Percentiles rank a stretch among this genome's conserved stretches.
These are phyloP conservation scores for Xerocomellus intermedius DNA, from an alignment of 768 basidiomycete genomes.

Conservation along the genomic window DNA sequence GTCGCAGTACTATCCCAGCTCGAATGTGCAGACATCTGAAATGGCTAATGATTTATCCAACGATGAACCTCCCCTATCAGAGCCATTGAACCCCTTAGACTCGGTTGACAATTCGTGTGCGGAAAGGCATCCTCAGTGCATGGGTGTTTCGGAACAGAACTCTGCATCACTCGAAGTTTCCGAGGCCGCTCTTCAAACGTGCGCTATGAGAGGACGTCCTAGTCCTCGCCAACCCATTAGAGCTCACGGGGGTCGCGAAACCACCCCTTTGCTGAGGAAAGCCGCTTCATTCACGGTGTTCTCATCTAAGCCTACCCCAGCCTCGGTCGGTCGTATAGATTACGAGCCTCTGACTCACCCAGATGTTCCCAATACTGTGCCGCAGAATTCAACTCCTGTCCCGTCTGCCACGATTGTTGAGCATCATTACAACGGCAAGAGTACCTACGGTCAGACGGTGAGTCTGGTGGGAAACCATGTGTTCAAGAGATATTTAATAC, in stretches of 20 bases:
- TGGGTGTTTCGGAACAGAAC: background rate
- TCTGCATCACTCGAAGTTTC: constrained; percentile 10
- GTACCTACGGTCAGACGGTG: constrained; percentile 74
- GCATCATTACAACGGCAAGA: constrained; percentile 48
- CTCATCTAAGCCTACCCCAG: constrained; percentile 1
- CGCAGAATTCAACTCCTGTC: constrained; percentile 3
- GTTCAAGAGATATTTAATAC: background rate
- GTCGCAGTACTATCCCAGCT: constrained; percentile 64
- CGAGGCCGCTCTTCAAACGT: constrained; percentile 22
- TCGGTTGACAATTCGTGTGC: background rate
- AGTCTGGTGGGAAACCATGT: constrained; percentile 15
- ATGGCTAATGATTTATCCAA: constrained; percentile 39
- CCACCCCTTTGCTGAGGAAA: constrained; percentile 43
- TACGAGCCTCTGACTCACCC: background rate
- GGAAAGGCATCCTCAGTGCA: constrained; percentile 7
- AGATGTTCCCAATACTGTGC: background rate
- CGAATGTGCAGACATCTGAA: constrained; percentile 52
- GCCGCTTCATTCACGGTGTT: constrained; percentile 36
- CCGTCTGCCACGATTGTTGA: constrained; percentile 1
- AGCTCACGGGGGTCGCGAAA: constrained; percentile 13
- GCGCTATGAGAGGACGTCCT: constrained; percentile 7
- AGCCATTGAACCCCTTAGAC: background rate
- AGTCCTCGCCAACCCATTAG: background rate
- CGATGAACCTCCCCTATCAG: constrained; percentile 21
- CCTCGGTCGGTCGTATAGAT: background rate